Conservation (phyloP, 2,329 filamentous ascomycete genomes). For the Pseudogymnoascus sp. region DNA sequence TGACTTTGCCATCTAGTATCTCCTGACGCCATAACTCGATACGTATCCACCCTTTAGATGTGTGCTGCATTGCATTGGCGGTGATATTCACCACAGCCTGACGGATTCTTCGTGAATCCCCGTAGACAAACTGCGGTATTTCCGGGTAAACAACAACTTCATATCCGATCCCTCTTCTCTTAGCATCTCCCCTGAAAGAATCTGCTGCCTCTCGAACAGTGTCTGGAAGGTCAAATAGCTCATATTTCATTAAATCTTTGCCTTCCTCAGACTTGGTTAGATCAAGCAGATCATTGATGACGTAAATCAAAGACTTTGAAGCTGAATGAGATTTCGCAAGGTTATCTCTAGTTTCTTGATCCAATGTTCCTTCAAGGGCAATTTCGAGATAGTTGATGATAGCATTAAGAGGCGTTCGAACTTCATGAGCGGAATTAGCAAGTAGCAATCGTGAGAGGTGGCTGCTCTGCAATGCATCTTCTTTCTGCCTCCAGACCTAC, state of each 20-base stretch:
- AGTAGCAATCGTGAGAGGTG: constrained; percentile 71
- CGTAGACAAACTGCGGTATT: constrained; percentile 63
- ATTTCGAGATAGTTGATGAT: constrained; percentile 95
- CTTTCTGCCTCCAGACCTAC: constrained; percentile 74
- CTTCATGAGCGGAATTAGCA: constrained; percentile 85
- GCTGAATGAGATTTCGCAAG: constrained; percentile 78
- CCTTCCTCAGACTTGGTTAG: constrained; percentile 84
- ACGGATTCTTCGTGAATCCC: constrained; percentile 71
- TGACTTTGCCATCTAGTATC: constrained; percentile 50
- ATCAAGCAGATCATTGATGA: constrained; percentile 87
- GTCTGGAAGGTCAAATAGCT: constrained; percentile 63
- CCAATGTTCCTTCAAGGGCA: constrained; percentile 71
- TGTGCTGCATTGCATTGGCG: constrained; percentile 79
- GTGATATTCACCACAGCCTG: constrained; percentile 77
- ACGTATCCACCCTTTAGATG: constrained; percentile 56
- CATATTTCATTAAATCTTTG: constrained; percentile 68
- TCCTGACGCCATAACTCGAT: constrained; percentile 46
- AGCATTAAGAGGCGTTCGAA: constrained; percentile 82
- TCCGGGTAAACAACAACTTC: constrained; percentile 59
- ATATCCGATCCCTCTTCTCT: constrained; percentile 66
- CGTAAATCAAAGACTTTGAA: constrained; percentile 86
- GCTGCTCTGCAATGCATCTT: constrained; percentile 73
- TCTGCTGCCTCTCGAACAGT: constrained; percentile 73
- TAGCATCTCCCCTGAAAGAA: constrained; percentile 65
- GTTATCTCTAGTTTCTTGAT: constrained; percentile 78